phyloP scores from a whole-genome alignment of 2,329 filamentous ascomycete species.

The Aspergillus oerlinghausenensis region DNA sequence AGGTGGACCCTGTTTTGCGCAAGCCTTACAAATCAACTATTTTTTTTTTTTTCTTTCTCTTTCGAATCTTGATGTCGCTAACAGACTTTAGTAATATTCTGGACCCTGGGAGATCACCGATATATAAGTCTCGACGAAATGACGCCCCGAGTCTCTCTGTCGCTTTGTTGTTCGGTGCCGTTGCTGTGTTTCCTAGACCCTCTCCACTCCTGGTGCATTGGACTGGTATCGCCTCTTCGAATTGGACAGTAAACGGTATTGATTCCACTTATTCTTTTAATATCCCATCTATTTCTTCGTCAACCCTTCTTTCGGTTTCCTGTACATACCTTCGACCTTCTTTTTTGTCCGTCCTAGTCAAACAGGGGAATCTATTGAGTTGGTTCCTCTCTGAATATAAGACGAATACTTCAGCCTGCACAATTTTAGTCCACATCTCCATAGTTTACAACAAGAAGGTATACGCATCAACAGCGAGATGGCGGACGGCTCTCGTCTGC shows the following conservation, averaged over 20 bases:
- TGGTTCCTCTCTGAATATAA: not conserved
- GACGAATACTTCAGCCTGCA: not conserved
- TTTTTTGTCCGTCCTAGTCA: not conserved
- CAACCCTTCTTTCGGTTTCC: not conserved
- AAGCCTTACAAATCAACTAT: conserved; percentile 13
- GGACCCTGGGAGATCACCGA: not conserved
- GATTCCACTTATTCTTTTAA: not conserved
- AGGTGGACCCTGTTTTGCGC: not conserved
- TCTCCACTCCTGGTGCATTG: conserved; percentile 4
- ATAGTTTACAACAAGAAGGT: not conserved
- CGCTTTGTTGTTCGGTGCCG: not conserved
- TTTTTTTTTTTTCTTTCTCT: conserved; percentile 1
- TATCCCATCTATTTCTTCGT: not conserved
- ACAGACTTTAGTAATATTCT: conserved; percentile 9
- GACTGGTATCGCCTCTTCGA: not conserved
- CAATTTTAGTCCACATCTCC: not conserved
- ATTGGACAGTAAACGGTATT: not conserved
- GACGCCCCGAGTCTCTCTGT: not conserved
- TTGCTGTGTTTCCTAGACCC: conserved; percentile 1
- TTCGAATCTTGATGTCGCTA: not conserved
- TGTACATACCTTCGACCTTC: not conserved
- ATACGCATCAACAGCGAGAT: conserved; percentile 2
- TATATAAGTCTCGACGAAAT: conserved; percentile 13
- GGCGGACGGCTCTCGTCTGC: conserved; percentile 8
- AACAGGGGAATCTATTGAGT: not conserved